These are phyloP conservation scores for Erigeron philadelphicus DNA, from an alignment of 140 eudicot genomes.

Conservation along the genomic window DNA sequence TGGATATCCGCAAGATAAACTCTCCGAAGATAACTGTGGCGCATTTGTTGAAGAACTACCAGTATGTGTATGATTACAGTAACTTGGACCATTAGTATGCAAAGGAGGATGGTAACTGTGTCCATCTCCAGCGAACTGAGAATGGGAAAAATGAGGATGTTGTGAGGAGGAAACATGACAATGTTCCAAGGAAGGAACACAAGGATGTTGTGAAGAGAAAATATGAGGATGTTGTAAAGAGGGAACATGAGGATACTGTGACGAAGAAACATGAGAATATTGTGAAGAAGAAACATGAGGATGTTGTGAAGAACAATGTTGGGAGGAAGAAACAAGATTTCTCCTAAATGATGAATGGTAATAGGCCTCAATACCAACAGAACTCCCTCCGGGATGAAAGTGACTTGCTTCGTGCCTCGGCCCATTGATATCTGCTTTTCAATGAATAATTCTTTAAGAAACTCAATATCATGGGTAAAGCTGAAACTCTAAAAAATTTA, in stretches of 20 bases:
- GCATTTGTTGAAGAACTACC: conserved; percentile 12
- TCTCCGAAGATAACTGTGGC: conserved; percentile 13
- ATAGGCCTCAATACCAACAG: conserved; percentile 9
- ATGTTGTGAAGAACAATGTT: conserved; percentile 23
- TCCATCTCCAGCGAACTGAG: conserved; percentile 24
- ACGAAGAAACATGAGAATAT: conserved; percentile 12
- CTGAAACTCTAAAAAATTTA: neutral
- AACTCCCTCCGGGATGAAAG: conserved; percentile 21
- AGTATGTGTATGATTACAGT: conserved; percentile 12
- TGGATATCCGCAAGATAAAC: conserved; percentile 22
- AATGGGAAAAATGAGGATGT: conserved; percentile 22
- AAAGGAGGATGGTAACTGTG: conserved; percentile 22
- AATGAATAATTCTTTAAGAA: neutral
- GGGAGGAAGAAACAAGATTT: conserved; percentile 28
- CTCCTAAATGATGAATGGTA: conserved; percentile 14
- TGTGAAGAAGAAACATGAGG: conserved; percentile 22
- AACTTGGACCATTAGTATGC: conserved; percentile 15
- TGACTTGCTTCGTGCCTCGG: conserved; percentile 13
- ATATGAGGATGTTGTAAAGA: neutral
- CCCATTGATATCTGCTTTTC: conserved; percentile 31
- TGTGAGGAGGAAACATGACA: conserved; percentile 24
- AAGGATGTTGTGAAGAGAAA: conserved; percentile 26
- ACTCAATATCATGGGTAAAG: conserved; percentile 6
- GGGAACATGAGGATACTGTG: conserved; percentile 22
- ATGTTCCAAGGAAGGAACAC: conserved; percentile 15